Evolutionary conservation across 2,329 filamentous ascomycete genomes (phyloP), one percentile per base, ranked within the genome.

Genomic region (Graphium sp.): DNA sequence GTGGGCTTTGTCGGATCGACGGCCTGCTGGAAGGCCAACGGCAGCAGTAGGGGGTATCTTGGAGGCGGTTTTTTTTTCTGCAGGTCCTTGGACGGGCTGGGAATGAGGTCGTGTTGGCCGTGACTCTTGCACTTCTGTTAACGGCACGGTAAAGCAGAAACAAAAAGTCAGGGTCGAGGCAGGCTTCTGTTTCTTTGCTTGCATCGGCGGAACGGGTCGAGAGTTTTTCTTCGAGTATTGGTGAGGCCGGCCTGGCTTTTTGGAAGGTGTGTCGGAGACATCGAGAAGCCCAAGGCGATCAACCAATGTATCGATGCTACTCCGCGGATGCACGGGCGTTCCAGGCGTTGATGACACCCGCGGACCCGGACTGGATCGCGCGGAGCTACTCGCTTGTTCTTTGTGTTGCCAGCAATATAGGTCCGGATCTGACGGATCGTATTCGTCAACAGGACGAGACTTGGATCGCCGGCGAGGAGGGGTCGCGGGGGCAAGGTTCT

Each of bases 401-500:
- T 81, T 85, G 56, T 98, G 89, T 49, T 94, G 84, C 78, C 81
- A 93, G 59, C 87, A 95, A 54, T 84, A 94, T 28, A 75, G 66
- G n/a, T 54, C 60, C 35, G 71, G 64, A 26, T 69, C 62, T 32
- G 58, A 53, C 3, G 66, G 61, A 34, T 71, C 62, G 31, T 57
- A 53, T 5, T 35, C 39, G 14, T 41, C 16, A 9, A 15, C 13
- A 2, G 13, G 5, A 16, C 7, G 12, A 11, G 23, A n/a, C 32
- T 33, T 31, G 29, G 28, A 27, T n/a, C n/a, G n/a, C n/a, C n/a
- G n/a, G n/a, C n/a, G n/a, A 31, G 30, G 29, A 21, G 22, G 29
- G 24, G 8, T 30, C 17, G 39, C 12, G 18, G 27, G 44, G 38
- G 26, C 35, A n/a, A n/a, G n/a, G n/a, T n/a, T n/a, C n/a, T n/a